Evolutionary conservation across 1,284 basidiomycete genomes (phyloP), one percentile per base, ranked within the genome.

Genomic region (Leccinum proximum): DNA sequence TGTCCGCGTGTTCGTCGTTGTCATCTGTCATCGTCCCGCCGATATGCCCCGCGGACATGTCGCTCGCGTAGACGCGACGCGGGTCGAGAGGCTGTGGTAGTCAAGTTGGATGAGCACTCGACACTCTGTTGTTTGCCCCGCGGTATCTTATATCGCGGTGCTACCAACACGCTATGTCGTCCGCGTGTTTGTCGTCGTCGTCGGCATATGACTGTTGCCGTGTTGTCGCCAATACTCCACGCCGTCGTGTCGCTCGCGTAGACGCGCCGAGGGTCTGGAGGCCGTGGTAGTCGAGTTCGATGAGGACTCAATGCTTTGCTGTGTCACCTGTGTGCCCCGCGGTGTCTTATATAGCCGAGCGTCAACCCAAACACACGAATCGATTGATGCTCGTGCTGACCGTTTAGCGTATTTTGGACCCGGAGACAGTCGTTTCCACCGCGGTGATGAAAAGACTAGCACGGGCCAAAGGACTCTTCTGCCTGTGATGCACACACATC

Each of bases 111-210:
- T 59, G 98, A 83, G 70, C 97, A 92, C 60, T 98, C 97, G 0
- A 92, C 87, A 0, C 95, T 89, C 72, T 97, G 96, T 1, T 88
- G 85, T 8, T 93, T 89, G 40, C 97, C 97, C 93, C 95, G 99
- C 3, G 93, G 92, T 76, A 99, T 93, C 68, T 95, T 96, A 64
- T 8, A 40, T 40, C 38, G 38, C 13, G 38, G 38, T 40, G 38
- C 38, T 40, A 40, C 38, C 38, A 6, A 40, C 38, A 14, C 38
- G 38, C 13, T 14, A 40, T 9, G 38, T 40, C 38, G 38, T 40
- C 38, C 38, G 38, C 38, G 38, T 40, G 38, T 40, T 40, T 10
- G 38, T 40, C 38, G 38, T 40, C 38, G 38, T 40, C 38, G 3
- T 40, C 38, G 5, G 37, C 37, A 38, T 38, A 38, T 38, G 37